phyloP scores from a whole-genome alignment of 768 basidiomycete species.

The Naganishia kalamii region DNA sequence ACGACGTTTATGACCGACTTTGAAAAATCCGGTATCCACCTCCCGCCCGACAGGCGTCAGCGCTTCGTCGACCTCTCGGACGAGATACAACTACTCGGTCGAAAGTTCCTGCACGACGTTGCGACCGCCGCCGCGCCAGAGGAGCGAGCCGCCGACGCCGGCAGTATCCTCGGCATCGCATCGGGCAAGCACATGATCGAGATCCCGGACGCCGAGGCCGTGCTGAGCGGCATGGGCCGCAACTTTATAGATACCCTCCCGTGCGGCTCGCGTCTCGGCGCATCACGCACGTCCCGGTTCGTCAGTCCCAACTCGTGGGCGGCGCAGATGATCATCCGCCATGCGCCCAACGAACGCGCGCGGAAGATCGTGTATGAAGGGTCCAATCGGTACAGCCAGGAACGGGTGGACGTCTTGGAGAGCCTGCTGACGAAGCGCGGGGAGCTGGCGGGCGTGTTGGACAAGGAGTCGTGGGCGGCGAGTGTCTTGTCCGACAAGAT shows the following conservation, averaged over 20 bases:
- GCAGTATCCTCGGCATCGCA: background rate
- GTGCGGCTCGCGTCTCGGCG: slow-evolving; percentile 14
- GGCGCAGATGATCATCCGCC: slow-evolving; percentile 87
- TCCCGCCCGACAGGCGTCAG: slow-evolving; percentile 67
- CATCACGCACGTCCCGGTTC: slow-evolving; percentile 42
- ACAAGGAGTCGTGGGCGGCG: slow-evolving; percentile 75
- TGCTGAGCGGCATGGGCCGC: slow-evolving; percentile 40
- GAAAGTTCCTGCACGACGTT: slow-evolving; percentile 71
- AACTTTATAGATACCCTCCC: slow-evolving; percentile 41
- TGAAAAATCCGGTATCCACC: slow-evolving; percentile 89
- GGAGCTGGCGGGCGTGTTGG: slow-evolving; percentile 75
- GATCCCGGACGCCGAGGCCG: slow-evolving; percentile 38
- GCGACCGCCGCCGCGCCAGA: slow-evolving; percentile 12
- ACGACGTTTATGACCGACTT: slow-evolving; percentile 94
- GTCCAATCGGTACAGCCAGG: slow-evolving; percentile 60
- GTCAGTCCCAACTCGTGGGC: slow-evolving; percentile 82
- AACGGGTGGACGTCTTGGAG: slow-evolving; percentile 73
- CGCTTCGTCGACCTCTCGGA: slow-evolving; percentile 85
- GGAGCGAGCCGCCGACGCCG: background rate
- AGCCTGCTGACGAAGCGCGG: slow-evolving; percentile 67
- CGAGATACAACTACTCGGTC: slow-evolving; percentile 76
- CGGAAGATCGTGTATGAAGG: slow-evolving; percentile 76
- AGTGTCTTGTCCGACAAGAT: slow-evolving; percentile 90
- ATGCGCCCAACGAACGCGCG: slow-evolving; percentile 76
- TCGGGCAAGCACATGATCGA: slow-evolving; percentile 28